phyloP scores from a whole-genome alignment of 2,329 filamentous ascomycete species.

The Fusarium sororula region DNA sequence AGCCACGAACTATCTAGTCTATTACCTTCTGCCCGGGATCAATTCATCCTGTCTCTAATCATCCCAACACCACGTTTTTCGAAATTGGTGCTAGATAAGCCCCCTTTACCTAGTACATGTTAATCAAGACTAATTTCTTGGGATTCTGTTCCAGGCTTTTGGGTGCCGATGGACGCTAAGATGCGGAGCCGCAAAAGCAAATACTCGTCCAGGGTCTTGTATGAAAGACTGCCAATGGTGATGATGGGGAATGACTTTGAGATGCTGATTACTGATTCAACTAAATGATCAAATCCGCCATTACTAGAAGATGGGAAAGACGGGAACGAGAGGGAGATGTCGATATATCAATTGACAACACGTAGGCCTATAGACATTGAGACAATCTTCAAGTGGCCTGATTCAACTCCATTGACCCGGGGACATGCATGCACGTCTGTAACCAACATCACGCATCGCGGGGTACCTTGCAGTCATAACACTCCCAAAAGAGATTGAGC shows the following conservation, averaged over 20 bases:
- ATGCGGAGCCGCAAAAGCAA: constrained; percentile 32
- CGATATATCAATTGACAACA: no score
- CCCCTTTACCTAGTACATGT: not conserved
- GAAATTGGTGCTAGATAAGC: not conserved
- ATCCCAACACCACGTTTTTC: constrained; percentile 19
- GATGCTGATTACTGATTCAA: not conserved
- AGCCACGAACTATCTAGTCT: not conserved
- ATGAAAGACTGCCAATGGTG: not conserved
- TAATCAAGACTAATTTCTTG: not conserved
- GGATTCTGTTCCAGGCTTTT: not conserved
- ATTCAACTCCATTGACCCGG: not conserved
- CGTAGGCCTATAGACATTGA: not conserved
- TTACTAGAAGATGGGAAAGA: rapidly evolving
- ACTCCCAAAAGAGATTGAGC: not conserved
- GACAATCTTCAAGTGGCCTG: no score
- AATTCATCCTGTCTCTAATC: not conserved
- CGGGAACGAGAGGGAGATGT: not conserved
- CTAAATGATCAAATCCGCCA: not conserved
- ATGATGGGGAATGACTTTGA: not conserved
- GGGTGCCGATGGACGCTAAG: not conserved
- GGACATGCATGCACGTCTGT: not conserved
- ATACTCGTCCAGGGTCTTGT: not conserved
- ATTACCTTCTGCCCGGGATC: constrained; percentile 8
- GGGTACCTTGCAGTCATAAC: not conserved
- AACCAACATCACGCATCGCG: not conserved